These are phyloP conservation scores for Fusarium caatingaense DNA, from an alignment of 2,329 filamentous ascomycete species.

Conservation along the genomic window DNA sequence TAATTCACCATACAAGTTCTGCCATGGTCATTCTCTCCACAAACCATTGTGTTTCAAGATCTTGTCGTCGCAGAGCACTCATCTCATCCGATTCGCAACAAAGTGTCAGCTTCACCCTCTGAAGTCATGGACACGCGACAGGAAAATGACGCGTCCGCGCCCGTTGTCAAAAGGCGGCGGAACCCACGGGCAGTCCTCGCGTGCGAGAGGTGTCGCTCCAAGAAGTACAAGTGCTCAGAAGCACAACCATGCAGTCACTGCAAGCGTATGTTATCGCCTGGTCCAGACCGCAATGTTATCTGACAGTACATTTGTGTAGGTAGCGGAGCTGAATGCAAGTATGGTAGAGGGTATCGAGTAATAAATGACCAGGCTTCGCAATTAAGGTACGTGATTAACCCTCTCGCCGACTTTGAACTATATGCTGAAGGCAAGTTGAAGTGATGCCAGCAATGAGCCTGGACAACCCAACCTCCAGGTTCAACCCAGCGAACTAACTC, in stretches of 20 bases:
- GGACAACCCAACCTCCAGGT: not conserved
- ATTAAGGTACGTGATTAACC: not conserved
- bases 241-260: constrained; percentile 6
- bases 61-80: not conserved
- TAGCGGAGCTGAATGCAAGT: constrained; percentile 7
- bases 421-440: not conserved
- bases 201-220: constrained; percentile 4
- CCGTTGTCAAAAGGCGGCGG: not conserved
- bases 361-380: constrained; percentile 1
- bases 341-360: constrained; percentile 5
- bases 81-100: not conserved
- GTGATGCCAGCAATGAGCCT: not conserved
- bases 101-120: not conserved
- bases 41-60: not conserved
- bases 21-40: not conserved
- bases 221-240: constrained; percentile 16
- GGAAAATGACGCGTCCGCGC: constrained; percentile 19
- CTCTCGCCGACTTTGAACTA: not conserved
- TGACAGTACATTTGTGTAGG: not conserved
- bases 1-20: not conserved
- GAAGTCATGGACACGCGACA: not conserved
- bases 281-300: not conserved
- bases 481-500: not conserved
- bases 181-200: constrained; percentile 4
- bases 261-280: not conserved